phyloP scores from a whole-genome alignment of 306 rosid genomes.

The Acacia acuminata region DNA sequence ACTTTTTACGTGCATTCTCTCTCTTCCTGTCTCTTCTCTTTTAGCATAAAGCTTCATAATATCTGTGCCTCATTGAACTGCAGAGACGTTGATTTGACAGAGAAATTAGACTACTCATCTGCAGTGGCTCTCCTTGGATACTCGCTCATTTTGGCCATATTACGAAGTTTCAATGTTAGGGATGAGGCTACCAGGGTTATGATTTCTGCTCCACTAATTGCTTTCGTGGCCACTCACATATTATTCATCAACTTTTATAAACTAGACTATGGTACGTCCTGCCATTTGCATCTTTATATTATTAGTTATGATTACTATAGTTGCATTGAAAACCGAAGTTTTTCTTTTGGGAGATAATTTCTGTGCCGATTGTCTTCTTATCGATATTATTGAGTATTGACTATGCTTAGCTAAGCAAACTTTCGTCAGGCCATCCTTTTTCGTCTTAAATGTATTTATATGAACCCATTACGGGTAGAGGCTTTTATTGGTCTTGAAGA shows the following conservation, averaged over 20 bases:
- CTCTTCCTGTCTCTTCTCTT: not conserved
- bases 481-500: not conserved
- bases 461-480: not conserved
- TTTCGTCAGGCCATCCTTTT: not conserved
- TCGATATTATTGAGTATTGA: not conserved
- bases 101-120: conserved; percentile 67
- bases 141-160: conserved; percentile 64
- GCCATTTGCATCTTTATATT: not conserved
- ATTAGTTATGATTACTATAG: not conserved
- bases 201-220: conserved; percentile 75
- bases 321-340: not conserved
- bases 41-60: not conserved
- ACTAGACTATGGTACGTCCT: conserved; percentile 62
- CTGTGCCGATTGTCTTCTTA: not conserved
- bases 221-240: conserved; percentile 70
- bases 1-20: not conserved
- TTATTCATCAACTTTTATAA: conserved; percentile 66
- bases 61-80: conserved; percentile 28
- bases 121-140: conserved; percentile 75
- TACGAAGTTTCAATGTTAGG: conserved; percentile 62
- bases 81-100: conserved; percentile 71
- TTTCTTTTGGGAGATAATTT: not conserved
- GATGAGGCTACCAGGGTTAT: conserved; percentile 74
- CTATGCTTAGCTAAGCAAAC: not conserved
- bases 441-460: not conserved